These are phyloP conservation scores for Boechera stricta DNA, from an alignment of 345 rosid species.

Conservation along the genomic window DNA sequence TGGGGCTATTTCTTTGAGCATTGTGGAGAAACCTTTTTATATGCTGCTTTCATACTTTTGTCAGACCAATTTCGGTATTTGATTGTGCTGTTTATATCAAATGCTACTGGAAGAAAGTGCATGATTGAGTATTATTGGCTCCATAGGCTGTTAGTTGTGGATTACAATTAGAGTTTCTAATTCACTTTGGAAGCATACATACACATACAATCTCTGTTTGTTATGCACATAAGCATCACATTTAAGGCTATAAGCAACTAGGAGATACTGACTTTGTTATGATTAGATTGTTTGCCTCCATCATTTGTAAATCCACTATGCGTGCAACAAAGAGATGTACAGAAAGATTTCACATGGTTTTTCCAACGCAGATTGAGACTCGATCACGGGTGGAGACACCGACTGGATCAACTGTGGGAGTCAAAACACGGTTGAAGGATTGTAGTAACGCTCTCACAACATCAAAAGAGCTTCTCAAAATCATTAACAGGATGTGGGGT, in stretches of 20 bases:
- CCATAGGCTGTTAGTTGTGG: background rate
- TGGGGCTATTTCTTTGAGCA: background rate
- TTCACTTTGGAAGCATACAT: slow-evolving; percentile 13
- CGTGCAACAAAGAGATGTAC: background rate
- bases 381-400: slow-evolving; percentile 86
- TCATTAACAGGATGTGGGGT: slow-evolving; percentile 92
- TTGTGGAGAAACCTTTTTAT: background rate
- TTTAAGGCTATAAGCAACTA: background rate
- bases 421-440: slow-evolving; percentile 79
- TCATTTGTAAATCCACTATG: slow-evolving; percentile 8
- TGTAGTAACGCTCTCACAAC: slow-evolving; percentile 92
- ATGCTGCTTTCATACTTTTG: background rate
- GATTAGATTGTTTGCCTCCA: slow-evolving; percentile 7
- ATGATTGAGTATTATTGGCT: slow-evolving; percentile 8
- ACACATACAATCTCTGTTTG: background rate
- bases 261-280: background rate
- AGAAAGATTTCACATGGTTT: slow-evolving; percentile 3
- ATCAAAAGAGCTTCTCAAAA: slow-evolving; percentile 89
- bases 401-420: slow-evolving; percentile 68
- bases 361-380: slow-evolving; percentile 70
- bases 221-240: background rate
- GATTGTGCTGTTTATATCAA: slow-evolving; percentile 5
- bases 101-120: slow-evolving; percentile 4
- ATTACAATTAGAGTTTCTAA: background rate
- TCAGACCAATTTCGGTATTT: background rate